phyloP scores from a whole-genome alignment of 768 basidiomycete genomes.

The Postia placenta region DNA sequence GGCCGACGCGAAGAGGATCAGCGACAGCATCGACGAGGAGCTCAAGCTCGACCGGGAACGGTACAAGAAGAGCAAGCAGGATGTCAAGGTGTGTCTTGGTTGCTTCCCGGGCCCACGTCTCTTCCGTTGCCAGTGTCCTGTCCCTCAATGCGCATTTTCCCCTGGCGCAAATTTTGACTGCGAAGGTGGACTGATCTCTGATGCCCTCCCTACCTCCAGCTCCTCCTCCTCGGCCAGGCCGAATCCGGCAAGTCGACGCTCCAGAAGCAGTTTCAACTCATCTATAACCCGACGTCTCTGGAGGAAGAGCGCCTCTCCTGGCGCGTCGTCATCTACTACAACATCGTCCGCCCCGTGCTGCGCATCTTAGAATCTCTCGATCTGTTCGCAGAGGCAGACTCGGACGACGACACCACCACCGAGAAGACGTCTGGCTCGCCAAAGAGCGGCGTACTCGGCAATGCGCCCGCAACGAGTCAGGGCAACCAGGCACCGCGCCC shows the following conservation, averaged over 20 bases:
- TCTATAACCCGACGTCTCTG: slow-evolving; percentile 65
- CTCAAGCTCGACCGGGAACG: slow-evolving; percentile 64
- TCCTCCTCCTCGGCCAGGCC: slow-evolving; percentile 75
- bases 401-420: slow-evolving; percentile 48
- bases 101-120: slow-evolving; percentile 38
- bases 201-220: slow-evolving; percentile 38
- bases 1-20: slow-evolving; percentile 68
- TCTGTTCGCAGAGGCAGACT: slow-evolving; percentile 29
- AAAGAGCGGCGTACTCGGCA: slow-evolving; percentile 3
- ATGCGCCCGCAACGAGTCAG: neutral
- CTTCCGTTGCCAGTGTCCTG: slow-evolving; percentile 7
- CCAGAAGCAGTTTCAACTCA: slow-evolving; percentile 80
- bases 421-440: slow-evolving; percentile 26
- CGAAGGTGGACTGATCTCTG: no score
- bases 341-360: slow-evolving; percentile 45
- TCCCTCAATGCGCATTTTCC: neutral
- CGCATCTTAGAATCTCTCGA: slow-evolving; percentile 29
- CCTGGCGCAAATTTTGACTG: neutral
- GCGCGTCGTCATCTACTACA: slow-evolving; percentile 79
- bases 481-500: neutral
- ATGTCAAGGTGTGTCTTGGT: slow-evolving; percentile 55
- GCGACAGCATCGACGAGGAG: slow-evolving; percentile 80
- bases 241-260: slow-evolving; percentile 79
- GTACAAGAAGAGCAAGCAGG: slow-evolving; percentile 57
- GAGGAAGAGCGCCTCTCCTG: slow-evolving; percentile 69